Conservation (phyloP, 2,329 filamentous ascomycete species). For the Annulohypoxylon truncatum region DNA sequence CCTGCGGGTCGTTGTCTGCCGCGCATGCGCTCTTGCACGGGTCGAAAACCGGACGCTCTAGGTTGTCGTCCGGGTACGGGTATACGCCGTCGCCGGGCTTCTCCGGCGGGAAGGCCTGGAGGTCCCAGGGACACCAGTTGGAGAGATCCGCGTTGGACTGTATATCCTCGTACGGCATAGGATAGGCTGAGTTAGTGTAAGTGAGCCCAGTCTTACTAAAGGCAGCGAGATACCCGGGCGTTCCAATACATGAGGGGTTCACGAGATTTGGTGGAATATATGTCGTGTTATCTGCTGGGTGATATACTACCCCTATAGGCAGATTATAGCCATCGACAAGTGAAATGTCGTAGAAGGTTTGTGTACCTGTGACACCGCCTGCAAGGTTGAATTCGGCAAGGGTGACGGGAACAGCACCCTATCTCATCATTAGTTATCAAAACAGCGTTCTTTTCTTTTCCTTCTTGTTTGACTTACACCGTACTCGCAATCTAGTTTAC, state of each 20-base stretch:
- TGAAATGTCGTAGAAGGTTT: constrained; percentile 87
- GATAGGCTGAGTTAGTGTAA: constrained; percentile 73
- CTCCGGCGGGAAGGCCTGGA: constrained; percentile 74
- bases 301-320: constrained; percentile 72
- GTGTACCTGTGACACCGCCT: constrained; percentile 67
- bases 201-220: constrained; percentile 65
- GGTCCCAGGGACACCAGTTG: constrained; percentile 84
- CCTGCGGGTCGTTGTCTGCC: constrained; percentile 71
- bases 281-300: constrained; percentile 69
- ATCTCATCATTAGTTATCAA: constrained; percentile 9
- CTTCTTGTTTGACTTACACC: constrained; percentile 64
- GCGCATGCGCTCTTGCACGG: constrained; percentile 83
- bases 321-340: constrained; percentile 88
- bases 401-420: constrained; percentile 80
- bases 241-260: constrained; percentile 81
- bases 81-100: constrained; percentile 82
- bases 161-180: constrained; percentile 73
- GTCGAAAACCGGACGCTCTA: constrained; percentile 77
- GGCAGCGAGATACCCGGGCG: constrained; percentile 69
- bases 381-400: constrained; percentile 84
- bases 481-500: constrained; percentile 74
- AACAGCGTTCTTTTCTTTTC: neutral
- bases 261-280: constrained; percentile 81
- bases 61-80: constrained; percentile 81
- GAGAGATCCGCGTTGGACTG: constrained; percentile 68